Percentiles rank a stretch among this genome's conserved stretches.
These are phyloP conservation scores for Verticillium zaregamsianum DNA, from an alignment of 2,329 filamentous ascomycete genomes.

Conservation along the genomic window DNA sequence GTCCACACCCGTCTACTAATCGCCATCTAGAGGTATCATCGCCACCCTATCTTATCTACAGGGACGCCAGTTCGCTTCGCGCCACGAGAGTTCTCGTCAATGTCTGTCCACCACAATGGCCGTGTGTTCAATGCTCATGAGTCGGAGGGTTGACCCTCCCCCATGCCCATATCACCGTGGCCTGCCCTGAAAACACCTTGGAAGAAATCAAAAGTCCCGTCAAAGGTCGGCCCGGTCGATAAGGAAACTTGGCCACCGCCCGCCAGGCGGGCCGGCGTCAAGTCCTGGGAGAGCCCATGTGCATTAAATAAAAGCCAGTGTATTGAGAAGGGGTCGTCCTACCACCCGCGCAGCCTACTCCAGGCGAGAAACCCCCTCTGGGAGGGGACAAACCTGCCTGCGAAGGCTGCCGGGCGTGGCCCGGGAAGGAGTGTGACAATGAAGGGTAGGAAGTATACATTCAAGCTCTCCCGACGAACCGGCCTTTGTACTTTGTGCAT, in stretches of 20 bases:
- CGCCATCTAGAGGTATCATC: not conserved
- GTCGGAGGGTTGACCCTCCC: not conserved
- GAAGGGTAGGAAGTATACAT: constrained; percentile 8
- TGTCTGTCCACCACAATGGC: not conserved
- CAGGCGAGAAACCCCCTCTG: not conserved
- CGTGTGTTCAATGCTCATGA: not conserved
- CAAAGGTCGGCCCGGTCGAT: not conserved
- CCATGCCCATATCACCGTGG: not conserved
- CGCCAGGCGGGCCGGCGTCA: not conserved
- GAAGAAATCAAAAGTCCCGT: not conserved
- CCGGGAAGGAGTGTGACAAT: constrained; percentile 2
- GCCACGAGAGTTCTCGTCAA: not conserved
- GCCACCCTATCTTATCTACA: not conserved
- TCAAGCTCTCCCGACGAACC: constrained; percentile 10
- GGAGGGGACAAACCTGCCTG: not conserved
- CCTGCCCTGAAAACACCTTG: not conserved
- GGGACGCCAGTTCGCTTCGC: not conserved
- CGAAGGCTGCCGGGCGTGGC: not conserved
- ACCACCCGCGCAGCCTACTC: not conserved
- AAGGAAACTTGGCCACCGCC: not conserved
- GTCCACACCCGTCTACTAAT: not conserved
- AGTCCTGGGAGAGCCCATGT: not conserved
- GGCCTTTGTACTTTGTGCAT: constrained; percentile 4
- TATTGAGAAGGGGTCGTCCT: not conserved
- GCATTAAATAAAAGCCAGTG: not conserved